Evolutionary conservation across 83 land plant species (phyloP).

Genomic region (Larix sibirica): DNA sequence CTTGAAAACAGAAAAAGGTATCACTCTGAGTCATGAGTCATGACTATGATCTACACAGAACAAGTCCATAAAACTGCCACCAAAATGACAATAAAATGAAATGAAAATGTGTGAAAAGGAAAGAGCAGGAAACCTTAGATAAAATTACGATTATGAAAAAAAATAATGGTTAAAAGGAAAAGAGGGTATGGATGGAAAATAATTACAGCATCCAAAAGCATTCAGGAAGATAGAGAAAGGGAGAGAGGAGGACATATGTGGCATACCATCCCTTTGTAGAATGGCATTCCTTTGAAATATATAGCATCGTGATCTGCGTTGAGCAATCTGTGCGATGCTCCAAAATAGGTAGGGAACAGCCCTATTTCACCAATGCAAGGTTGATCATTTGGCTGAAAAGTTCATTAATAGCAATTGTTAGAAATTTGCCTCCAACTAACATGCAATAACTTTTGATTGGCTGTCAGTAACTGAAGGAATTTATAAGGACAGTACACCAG

Average conservation of each 20-base stretch:
- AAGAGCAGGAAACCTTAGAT: no score
- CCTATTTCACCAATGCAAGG: conserved; percentile 93
- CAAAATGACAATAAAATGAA: no score
- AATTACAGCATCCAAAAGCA: background rate
- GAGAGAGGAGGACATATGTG: background rate
- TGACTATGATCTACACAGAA: no score
- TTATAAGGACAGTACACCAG: background rate
- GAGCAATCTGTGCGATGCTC: conserved; percentile 75
- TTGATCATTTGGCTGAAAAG: conserved; percentile 85
- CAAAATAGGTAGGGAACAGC: conserved; percentile 64
- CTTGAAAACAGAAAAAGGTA: no score
- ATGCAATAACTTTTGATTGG: background rate
- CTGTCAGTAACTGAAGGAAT: background rate
- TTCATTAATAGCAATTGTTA: background rate
- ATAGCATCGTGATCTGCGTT: conserved; percentile 95
- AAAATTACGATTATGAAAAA: no score
- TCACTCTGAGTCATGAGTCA: no score
- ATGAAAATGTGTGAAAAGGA: no score
- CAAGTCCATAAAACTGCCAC: no score
- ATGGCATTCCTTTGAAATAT: conserved; percentile 94
- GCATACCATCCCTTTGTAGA: conserved; percentile 80
- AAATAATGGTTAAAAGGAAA: no score
- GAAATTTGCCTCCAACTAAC: background rate
- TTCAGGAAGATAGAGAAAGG: background rate
- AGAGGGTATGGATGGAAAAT: background rate